phyloP scores from a whole-genome alignment of 345 rosid genomes.

The Linum usitatissimum region DNA sequence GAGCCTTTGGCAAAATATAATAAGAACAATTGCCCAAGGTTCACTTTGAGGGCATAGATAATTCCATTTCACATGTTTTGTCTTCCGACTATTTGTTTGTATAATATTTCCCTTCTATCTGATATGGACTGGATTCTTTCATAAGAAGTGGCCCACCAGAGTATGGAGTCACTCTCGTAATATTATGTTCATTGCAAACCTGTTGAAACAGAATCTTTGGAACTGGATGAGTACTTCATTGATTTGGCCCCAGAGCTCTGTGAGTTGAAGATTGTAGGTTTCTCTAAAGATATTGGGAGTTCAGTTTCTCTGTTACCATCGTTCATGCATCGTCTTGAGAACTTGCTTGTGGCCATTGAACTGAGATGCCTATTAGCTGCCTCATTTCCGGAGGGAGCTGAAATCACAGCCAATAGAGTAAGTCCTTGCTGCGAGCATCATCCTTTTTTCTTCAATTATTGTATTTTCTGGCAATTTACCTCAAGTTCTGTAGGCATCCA shows the following conservation, averaged over 20 bases:
- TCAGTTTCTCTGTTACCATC: slow-evolving; percentile 82
- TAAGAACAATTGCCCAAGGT: not conserved
- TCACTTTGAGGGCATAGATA: not conserved
- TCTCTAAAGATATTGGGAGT: slow-evolving; percentile 86
- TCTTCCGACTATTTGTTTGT: not conserved
- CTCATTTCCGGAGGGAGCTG: slow-evolving; percentile 63
- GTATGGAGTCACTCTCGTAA: not conserved
- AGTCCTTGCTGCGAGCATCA: slow-evolving; percentile 18
- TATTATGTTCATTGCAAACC: not conserved
- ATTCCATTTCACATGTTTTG: not conserved
- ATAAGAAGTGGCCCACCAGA: not conserved
- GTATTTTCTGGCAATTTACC: slow-evolving; percentile 1
- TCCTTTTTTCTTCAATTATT: not conserved
- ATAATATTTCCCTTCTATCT: not conserved
- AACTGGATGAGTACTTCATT: slow-evolving; percentile 65
- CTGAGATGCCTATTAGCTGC: slow-evolving; percentile 51
- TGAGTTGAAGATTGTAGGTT: slow-evolving; percentile 70
- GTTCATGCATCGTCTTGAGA: slow-evolving; percentile 82
- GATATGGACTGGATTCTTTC: not conserved
- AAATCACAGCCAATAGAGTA: slow-evolving; percentile 63
- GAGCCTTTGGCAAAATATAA: too few relatives aligned
- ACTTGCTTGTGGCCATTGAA: slow-evolving; percentile 86
- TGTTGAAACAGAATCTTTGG: slow-evolving; percentile 44
- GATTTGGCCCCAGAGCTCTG: slow-evolving; percentile 82
- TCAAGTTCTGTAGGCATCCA: not conserved